Conservation (phyloP, 371 early-diverging fungal genomes). For the Blakeslea trispora region DNA sequence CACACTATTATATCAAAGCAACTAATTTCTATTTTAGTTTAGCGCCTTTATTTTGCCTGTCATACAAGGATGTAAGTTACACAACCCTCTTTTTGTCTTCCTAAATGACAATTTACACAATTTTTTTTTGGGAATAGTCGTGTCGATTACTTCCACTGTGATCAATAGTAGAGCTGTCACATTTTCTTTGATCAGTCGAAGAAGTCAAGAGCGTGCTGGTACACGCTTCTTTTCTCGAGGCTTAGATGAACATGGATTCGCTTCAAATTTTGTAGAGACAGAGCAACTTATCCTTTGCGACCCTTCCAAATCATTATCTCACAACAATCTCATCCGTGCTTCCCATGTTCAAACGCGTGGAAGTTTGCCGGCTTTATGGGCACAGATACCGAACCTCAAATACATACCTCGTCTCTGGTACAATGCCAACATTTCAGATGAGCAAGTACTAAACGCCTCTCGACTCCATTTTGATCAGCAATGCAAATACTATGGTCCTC, state of each 20-base stretch:
- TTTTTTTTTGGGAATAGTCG: slow-evolving; percentile 37
- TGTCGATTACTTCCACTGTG: slow-evolving; percentile 46
- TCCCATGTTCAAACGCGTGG: slow-evolving; percentile 95
- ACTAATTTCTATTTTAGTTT: slow-evolving; percentile 39
- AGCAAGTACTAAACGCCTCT: slow-evolving; percentile 54
- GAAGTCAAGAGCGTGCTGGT: slow-evolving; percentile 73
- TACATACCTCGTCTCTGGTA: slow-evolving; percentile 86
- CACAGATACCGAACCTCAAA: slow-evolving; percentile 84
- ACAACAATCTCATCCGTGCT: slow-evolving; percentile 36
- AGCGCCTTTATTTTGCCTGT: slow-evolving; percentile 85
- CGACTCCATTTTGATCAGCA: slow-evolving; percentile 74
- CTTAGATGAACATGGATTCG: slow-evolving; percentile 87
- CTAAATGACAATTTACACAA: neutral
- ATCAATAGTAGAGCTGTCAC: slow-evolving; percentile 63
- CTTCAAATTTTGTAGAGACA: slow-evolving; percentile 98
- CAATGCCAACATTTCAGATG: slow-evolving; percentile 48
- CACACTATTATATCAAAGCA: neutral
- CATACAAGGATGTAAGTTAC: slow-evolving; percentile 84
- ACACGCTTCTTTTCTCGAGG: slow-evolving; percentile 96
- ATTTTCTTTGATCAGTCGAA: slow-evolving; percentile 80
- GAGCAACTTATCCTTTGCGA: slow-evolving; percentile 84
- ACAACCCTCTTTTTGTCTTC: neutral
- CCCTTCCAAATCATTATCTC: slow-evolving; percentile 17
- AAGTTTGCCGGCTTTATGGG: slow-evolving; percentile 96
- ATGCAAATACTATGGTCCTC: slow-evolving; percentile 70